Conservation (phyloP, 129 eudicot species). For the Lactuca saligna region DNA sequence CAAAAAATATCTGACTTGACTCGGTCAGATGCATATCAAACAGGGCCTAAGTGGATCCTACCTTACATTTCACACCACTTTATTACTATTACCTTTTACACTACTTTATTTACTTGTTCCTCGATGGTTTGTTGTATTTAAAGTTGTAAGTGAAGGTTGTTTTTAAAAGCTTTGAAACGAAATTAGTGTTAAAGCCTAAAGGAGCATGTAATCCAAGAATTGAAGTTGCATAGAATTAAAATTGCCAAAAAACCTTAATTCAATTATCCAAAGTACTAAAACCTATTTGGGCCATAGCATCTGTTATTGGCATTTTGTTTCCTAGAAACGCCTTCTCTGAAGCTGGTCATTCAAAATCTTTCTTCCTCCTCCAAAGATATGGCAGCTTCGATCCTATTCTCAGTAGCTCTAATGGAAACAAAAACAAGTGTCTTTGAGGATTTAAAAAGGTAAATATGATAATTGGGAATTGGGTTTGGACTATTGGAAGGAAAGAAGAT, state of each 20-base stretch:
- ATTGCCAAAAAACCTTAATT: conserved; percentile 13
- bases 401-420: conserved; percentile 45
- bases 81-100: no score
- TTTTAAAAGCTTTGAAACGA: background rate
- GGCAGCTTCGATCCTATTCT: conserved; percentile 55
- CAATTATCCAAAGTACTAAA: conserved; percentile 78
- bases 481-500: conserved; percentile 46
- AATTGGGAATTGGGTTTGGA: conserved; percentile 33
- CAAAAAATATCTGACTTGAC: no score
- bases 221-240: conserved; percentile 5
- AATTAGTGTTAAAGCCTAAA: background rate
- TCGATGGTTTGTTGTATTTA: background rate
- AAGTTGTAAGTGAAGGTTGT: background rate
- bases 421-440: conserved; percentile 39
- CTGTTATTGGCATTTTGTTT: conserved; percentile 57
- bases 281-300: conserved; percentile 62
- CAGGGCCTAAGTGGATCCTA: no score
- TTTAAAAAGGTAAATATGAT: conserved; percentile 37
- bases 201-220: background rate
- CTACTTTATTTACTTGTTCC: no score
- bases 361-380: conserved; percentile 34
- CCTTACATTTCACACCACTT: no score
- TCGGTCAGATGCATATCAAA: no score
- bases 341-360: conserved; percentile 21
- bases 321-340: conserved; percentile 36